Evolutionary conservation across 2,329 filamentous ascomycete species (phyloP).

Genomic region (Alternaria consortialis): DNA sequence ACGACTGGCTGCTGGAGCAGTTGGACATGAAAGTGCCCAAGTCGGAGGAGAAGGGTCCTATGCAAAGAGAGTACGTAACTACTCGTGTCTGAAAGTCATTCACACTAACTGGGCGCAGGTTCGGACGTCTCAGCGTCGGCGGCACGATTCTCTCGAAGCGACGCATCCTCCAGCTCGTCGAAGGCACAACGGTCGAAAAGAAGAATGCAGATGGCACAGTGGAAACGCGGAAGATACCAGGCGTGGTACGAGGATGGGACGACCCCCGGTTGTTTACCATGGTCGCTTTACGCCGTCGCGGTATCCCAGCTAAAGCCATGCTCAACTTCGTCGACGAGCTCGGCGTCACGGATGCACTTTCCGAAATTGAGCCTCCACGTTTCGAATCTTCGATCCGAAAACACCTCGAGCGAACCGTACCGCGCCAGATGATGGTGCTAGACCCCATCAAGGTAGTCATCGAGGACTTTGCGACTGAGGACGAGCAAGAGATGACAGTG

Average conservation of each 20-base stretch:
- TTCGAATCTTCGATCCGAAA: conserved; percentile 86
- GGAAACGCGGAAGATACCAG: conserved; percentile 52
- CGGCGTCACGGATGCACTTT: conserved; percentile 83
- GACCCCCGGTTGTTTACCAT: conserved; percentile 91
- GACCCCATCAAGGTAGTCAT: conserved; percentile 86
- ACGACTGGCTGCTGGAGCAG: conserved; percentile 87
- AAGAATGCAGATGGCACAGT: conserved; percentile 55
- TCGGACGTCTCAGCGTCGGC: conserved; percentile 77
- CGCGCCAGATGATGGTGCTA: conserved; percentile 86
- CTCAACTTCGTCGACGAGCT: conserved; percentile 91
- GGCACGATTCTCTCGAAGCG: conserved; percentile 90
- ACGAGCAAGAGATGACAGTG: conserved; percentile 72
- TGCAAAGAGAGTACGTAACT: conserved; percentile 80
- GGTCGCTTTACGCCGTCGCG: conserved; percentile 81
- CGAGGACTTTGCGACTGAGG: conserved; percentile 74
- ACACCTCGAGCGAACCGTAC: conserved; percentile 88
- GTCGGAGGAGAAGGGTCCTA: conserved; percentile 66
- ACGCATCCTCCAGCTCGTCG: conserved; percentile 80
- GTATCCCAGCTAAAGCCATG: conserved; percentile 87
- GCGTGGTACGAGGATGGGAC: conserved; percentile 83
- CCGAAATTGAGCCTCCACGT: conserved; percentile 80
- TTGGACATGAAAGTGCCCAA: conserved; percentile 79
- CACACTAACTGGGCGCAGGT: conserved; percentile 43
- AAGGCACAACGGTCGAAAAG: conserved; percentile 62
- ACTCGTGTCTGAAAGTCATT: not conserved